These are phyloP conservation scores for Yarrowia galli DNA, from an alignment of 1,139 yeast genomes.

Conservation along the genomic window DNA sequence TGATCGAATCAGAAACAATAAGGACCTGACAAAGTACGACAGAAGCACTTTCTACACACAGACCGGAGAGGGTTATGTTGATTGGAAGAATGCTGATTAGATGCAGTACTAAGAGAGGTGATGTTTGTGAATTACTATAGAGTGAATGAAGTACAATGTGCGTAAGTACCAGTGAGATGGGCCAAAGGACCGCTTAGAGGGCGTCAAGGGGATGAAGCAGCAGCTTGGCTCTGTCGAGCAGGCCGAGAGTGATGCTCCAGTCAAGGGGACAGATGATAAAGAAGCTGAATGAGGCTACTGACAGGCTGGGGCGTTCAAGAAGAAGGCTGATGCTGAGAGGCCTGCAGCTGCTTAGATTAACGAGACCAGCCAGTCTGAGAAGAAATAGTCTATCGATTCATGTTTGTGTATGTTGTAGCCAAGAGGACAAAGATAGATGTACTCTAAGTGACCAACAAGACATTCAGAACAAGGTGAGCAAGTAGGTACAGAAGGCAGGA, in stretches of 20 bases:
- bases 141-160: too few species aligned
- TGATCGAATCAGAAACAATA: background rate
- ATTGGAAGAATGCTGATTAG: slow-evolving; percentile 3
- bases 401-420: slow-evolving; percentile 18
- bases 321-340: slow-evolving; percentile 24
- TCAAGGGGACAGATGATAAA: slow-evolving; percentile 42
- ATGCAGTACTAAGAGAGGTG: too few species aligned
- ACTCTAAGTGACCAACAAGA: too few species aligned
- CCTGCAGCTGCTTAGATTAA: background rate
- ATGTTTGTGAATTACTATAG: too few species aligned
- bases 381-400: slow-evolving; percentile 32
- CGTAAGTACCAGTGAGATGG: too few species aligned
- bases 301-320: slow-evolving; percentile 43
- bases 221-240: slow-evolving; percentile 42
- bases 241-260: slow-evolving; percentile 41
- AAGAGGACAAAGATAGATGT: too few species aligned
- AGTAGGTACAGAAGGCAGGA: too few species aligned
- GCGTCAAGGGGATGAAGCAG: slow-evolving; percentile 3
- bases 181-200: too few species aligned
- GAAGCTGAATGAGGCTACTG: slow-evolving; percentile 43
- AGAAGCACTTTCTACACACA: slow-evolving; percentile 18
- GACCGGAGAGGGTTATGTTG: slow-evolving; percentile 16
- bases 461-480: too few species aligned
- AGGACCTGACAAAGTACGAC: slow-evolving; percentile 10
- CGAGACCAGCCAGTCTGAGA: slow-evolving; percentile 42